A percentile compares a stretch with the other conserved stretches of the same genome.
Evolutionary conservation across 805 yeast species (phyloP).

Genomic region (Pichia paraexigua): DNA sequence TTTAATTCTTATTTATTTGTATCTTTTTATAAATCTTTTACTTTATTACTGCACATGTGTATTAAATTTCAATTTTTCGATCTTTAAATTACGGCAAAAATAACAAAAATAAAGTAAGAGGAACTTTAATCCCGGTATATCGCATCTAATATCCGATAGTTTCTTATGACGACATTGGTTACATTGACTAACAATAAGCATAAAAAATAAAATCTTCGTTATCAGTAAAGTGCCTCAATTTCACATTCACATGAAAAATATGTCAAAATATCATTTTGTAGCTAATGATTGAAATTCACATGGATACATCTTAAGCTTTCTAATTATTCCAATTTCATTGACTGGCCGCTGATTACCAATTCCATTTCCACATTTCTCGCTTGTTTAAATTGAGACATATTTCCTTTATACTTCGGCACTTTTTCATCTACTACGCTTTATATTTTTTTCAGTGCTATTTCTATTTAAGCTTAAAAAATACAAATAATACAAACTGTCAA

Average conservation of each 20-base stretch:
- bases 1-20: not conserved
- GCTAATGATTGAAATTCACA: not conserved
- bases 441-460: constrained; percentile 17
- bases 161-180: not conserved
- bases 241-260: not conserved
- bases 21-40: not conserved
- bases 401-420: not conserved
- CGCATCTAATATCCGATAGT: no score
- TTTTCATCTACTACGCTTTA: no score
- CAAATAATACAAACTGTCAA: no score
- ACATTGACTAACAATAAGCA: no score
- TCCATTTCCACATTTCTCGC: not conserved
- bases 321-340: no score
- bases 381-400: not conserved
- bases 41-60: not conserved
- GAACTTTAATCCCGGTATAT: no score
- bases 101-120: no score
- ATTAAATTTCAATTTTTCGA: not conserved
- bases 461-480: not conserved
- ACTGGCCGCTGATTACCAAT: not conserved
- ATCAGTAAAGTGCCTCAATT: no score
- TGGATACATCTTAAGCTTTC: not conserved
- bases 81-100: no score
- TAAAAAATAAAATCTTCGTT: no score
- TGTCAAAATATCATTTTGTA: not conserved